phyloP scores from a whole-genome alignment of 768 basidiomycete genomes.

The Termitomyces eurrhizus region DNA sequence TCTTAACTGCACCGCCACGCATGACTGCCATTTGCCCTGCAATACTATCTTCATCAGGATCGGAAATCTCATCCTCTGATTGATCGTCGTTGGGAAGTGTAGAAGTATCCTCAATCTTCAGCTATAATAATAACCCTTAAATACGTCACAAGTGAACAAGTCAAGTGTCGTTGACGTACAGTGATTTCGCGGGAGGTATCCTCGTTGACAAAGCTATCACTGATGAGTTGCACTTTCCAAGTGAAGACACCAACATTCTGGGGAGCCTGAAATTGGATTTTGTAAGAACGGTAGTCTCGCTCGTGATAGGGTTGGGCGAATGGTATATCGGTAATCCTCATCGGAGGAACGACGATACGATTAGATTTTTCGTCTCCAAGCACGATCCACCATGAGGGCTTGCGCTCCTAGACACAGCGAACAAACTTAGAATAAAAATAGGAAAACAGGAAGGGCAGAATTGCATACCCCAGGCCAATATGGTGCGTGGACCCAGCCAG shows the following conservation, averaged over 20 bases:
- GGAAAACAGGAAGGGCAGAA: neutral
- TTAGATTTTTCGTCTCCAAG: constrained; percentile 85
- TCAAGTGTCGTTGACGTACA: constrained; percentile 39
- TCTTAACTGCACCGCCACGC: constrained; percentile 86
- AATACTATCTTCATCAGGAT: constrained; percentile 93
- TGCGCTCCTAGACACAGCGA: constrained; percentile 58
- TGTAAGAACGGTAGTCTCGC: constrained; percentile 76
- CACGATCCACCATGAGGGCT: constrained; percentile 90
- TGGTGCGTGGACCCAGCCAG: constrained; percentile 83
- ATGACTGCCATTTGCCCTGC: constrained; percentile 98
- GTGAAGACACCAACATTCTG: constrained; percentile 78
- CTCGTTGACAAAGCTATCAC: constrained; percentile 86
- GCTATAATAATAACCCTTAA: constrained; percentile 37
- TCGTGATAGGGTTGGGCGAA: constrained; percentile 43
- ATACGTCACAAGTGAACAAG: neutral
- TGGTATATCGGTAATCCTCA: constrained; percentile 79
- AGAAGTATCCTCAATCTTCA: constrained; percentile 77
- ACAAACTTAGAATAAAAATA: neutral
- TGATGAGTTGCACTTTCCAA: constrained; percentile 83
- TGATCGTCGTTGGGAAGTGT: constrained; percentile 51
- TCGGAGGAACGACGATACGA: constrained; percentile 82
- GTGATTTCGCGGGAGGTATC: constrained; percentile 68
- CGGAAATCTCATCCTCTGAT: constrained; percentile 91
- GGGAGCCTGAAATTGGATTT: constrained; percentile 94
- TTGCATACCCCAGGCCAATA: constrained; percentile 80